Percentiles rank a stretch among this genome's conserved stretches.
Conservation (phyloP, 129 eudicot species). For the Glebionis coronaria region DNA sequence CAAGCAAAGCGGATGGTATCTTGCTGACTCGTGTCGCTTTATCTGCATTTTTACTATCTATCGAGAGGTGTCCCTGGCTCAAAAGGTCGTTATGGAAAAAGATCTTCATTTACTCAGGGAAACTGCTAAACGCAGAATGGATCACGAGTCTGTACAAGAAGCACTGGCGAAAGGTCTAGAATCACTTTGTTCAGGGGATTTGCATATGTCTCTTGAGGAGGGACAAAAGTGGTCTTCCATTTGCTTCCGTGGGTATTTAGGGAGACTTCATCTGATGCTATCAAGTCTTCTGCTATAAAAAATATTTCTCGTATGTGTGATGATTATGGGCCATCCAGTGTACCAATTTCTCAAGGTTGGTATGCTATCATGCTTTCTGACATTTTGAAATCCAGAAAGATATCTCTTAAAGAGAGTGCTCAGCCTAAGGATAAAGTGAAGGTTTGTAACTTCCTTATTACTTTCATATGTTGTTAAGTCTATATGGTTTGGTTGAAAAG, state of each 20-base stretch:
- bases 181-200: slow-evolving; percentile 55
- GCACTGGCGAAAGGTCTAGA: slow-evolving; percentile 85
- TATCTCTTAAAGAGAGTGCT: slow-evolving; percentile 54
- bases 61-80: slow-evolving; percentile 65
- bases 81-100: slow-evolving; percentile 63
- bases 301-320: slow-evolving; percentile 76
- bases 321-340: slow-evolving; percentile 80
- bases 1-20: slow-evolving; percentile 65
- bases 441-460: slow-evolving; percentile 42
- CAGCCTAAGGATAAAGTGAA: slow-evolving; percentile 80
- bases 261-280: slow-evolving; percentile 50
- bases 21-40: slow-evolving; percentile 73
- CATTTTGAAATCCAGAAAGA: slow-evolving; percentile 57
- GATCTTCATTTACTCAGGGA: slow-evolving; percentile 88
- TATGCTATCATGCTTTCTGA: slow-evolving; percentile 71
- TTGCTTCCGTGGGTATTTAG: slow-evolving; percentile 76
- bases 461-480: slow-evolving; percentile 10
- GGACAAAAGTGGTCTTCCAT: slow-evolving; percentile 83
- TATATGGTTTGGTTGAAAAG: background rate
- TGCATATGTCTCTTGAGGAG: slow-evolving; percentile 80
- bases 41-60: slow-evolving; percentile 75
- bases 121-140: slow-evolving; percentile 61
- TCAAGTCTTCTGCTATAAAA: slow-evolving; percentile 65
- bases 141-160: slow-evolving; percentile 75
- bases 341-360: slow-evolving; percentile 98